Conservation (phyloP, 2,329 filamentous ascomycete genomes). For the Fusarium temperatum region DNA sequence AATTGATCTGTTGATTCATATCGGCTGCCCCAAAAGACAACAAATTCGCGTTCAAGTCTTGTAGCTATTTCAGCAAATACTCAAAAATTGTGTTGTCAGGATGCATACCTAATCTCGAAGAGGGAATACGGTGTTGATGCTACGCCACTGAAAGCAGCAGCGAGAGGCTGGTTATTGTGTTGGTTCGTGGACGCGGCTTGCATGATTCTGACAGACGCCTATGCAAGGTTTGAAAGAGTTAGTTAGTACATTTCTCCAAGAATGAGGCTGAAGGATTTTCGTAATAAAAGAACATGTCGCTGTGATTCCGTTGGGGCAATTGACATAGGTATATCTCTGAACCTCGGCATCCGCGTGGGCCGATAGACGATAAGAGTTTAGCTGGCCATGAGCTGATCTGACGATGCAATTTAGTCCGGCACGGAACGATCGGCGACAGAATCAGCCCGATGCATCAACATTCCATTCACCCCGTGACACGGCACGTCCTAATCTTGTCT, state of each 20-base stretch:
- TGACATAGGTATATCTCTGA: background rate
- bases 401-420: background rate
- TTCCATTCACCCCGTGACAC: background rate
- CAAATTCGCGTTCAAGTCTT: slow-evolving; percentile 74
- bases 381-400: slow-evolving; percentile 10
- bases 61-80: background rate
- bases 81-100: too few species aligned
- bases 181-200: background rate
- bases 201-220: background rate
- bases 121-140: slow-evolving; percentile 6
- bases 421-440: background rate
- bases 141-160: background rate
- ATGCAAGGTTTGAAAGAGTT: background rate
- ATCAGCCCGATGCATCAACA: background rate
- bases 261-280: background rate
- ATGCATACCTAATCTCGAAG: slow-evolving; percentile 64
- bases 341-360: slow-evolving; percentile 22
- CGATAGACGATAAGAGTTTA: background rate
- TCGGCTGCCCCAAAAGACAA: slow-evolving; percentile 78
- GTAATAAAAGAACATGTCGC: background rate
- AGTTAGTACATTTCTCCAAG: background rate
- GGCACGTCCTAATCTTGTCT: background rate
- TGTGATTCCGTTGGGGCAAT: background rate
- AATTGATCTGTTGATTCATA: slow-evolving; percentile 78
- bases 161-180: background rate